These are phyloP conservation scores for Fagopyrum homotropicum DNA, from an alignment of 148 eudicot species.

Conservation along the genomic window DNA sequence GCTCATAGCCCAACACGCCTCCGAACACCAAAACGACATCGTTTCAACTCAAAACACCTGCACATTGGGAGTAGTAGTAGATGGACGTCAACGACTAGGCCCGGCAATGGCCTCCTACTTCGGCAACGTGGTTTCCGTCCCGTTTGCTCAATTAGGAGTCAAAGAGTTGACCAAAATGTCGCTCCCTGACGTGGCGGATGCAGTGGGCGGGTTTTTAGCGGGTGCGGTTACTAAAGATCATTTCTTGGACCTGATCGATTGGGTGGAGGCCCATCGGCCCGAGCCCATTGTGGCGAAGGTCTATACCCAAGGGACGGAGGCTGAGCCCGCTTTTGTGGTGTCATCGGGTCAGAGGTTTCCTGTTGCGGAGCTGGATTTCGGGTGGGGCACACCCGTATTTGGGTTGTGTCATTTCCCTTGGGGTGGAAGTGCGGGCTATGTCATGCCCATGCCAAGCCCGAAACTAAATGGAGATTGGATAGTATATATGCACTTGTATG, in stretches of 20 bases:
- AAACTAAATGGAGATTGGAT: slow-evolving; percentile 15
- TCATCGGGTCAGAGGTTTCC: slow-evolving; percentile 18
- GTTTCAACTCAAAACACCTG: not conserved
- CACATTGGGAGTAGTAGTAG: slow-evolving; percentile 14
- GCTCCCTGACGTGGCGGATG: slow-evolving; percentile 4
- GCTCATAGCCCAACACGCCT: slow-evolving; percentile 20
- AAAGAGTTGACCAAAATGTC: slow-evolving; percentile 10
- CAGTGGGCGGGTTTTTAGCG: not conserved
- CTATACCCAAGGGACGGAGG: not conserved
- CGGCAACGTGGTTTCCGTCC: slow-evolving; percentile 17
- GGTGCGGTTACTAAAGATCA: slow-evolving; percentile 12
- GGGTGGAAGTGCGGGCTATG: slow-evolving; percentile 17
- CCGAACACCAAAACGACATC: not conserved
- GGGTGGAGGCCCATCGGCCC: slow-evolving; percentile 17
- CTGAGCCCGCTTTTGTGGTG: slow-evolving; percentile 18
- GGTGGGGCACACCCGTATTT: slow-evolving; percentile 19
- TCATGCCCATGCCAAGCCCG: slow-evolving; percentile 19
- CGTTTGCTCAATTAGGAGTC: not conserved
- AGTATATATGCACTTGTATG: slow-evolving; percentile 15
- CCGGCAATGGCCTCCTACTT: slow-evolving; percentile 11
- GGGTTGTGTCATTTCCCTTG: slow-evolving; percentile 21
- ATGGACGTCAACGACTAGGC: slow-evolving; percentile 15
- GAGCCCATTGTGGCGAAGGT: slow-evolving; percentile 10
- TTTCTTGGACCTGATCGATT: slow-evolving; percentile 16
- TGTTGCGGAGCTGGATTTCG: slow-evolving; percentile 14